Evolutionary conservation across 257 asterid species (phyloP), one percentile per base, ranked within the genome.

Genomic region (Penstemon davidsonii): DNA sequence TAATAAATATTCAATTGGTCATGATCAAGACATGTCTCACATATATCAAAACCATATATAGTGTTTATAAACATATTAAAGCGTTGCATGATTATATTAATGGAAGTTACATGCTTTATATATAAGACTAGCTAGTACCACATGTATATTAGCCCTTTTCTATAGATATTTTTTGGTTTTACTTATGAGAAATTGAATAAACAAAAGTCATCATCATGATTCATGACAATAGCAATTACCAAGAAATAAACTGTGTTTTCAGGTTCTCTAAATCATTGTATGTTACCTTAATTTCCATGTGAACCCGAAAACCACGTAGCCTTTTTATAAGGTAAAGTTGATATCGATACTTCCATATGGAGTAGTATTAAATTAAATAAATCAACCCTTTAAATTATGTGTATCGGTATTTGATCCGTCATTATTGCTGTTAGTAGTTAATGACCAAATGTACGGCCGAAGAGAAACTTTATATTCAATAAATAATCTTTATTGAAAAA

Each of bases 201-300:
- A 59, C 38, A 53, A 10, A 15, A 44, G 60, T 54, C 43, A 71
- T 75, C 60, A 63, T 62, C 62, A 41, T 25, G 33, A 25, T 25
- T 37, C 43, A 55, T 60, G 39, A 7, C 18, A 59, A 54, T 59
- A 51, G 41, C 64, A 61, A 38, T 41, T 74, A 66, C 75, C 74
- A 66, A 74, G 60, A 66, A 62, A 55, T 33, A 18, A 69, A 57
- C 37, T 44, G 38, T 54, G 80, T 52, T 71, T 60, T 70, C 57
- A 45, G 62, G 19, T 55, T 15, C 57, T 19, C 52, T 25, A 25
- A 25, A 40, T 71, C 69, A 71, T 67, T 66, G 51, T 38, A 52
- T 53, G 43, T 55, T 40, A 52, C 57, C 75, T 75, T 72, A 63
- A 72, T 72, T 67, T 75, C 55, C 45, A 33, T 33, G 64, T 51